Percentiles rank a stretch among this genome's conserved stretches.
Conservation (phyloP, 1,139 yeast genomes). For the Hanseniaspora uvarum region DNA sequence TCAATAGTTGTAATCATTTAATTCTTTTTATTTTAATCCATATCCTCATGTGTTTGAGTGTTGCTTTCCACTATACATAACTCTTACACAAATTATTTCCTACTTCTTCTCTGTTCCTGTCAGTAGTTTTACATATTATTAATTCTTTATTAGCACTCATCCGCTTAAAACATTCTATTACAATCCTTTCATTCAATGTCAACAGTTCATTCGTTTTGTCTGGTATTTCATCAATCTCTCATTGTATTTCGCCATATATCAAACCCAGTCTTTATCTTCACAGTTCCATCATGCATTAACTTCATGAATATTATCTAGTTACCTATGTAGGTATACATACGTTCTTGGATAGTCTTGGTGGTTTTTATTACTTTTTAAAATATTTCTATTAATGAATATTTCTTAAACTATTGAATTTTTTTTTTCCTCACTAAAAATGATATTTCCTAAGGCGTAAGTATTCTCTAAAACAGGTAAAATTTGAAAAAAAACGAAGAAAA, state of each 20-base stretch:
- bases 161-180: not conserved
- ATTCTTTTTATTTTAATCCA: too few relatives aligned
- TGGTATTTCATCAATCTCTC: not conserved
- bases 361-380: not conserved
- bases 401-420: not conserved
- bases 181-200: not conserved
- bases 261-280: not conserved
- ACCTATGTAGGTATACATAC: slow-evolving; percentile 14
- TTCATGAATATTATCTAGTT: not conserved
- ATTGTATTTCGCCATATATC: not conserved
- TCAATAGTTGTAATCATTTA: too few relatives aligned
- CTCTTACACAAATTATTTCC: too few relatives aligned
- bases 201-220: not conserved
- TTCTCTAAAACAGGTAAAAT: not conserved
- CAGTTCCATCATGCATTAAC: not conserved
- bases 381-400: not conserved
- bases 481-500: not conserved
- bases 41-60: too few relatives aligned
- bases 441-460: not conserved
- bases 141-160: not conserved
- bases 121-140: too few relatives aligned
- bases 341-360: slow-evolving; percentile 18
- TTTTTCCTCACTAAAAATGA: not conserved
- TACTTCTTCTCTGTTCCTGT: too few relatives aligned
- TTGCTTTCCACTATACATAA: too few relatives aligned